Percentiles rank a stretch among this genome's conserved stretches.
Conservation (phyloP, 371 early-diverging fungal genomes). For the Mucor irregularis region DNA sequence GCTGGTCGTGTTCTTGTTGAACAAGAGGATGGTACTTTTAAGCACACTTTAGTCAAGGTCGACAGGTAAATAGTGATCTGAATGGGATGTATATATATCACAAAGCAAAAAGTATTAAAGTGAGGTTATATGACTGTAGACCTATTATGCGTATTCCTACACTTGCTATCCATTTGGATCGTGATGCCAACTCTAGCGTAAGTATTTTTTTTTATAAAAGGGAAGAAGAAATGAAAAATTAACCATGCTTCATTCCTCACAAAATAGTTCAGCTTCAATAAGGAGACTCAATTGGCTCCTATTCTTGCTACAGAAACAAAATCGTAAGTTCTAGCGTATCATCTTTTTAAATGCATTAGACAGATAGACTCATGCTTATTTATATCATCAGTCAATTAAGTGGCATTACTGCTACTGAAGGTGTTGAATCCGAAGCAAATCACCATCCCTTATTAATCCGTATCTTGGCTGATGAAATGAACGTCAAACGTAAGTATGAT, state of each 20-base stretch:
- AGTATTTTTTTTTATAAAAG: conserved; percentile 2
- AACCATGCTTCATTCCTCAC: neutral
- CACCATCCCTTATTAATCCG: conserved; percentile 83
- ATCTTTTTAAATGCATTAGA: neutral
- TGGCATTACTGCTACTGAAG: conserved; percentile 29
- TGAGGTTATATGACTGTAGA: conserved; percentile 15
- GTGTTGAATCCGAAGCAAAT: conserved; percentile 37
- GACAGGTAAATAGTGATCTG: conserved; percentile 50
- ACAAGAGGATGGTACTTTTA: conserved; percentile 64
- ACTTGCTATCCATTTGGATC: conserved; percentile 96
- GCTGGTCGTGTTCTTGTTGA: conserved; percentile 95
- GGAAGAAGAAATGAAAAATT: neutral
- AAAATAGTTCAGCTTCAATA: conserved; percentile 91
- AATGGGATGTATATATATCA: neutral
- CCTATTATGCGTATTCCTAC: conserved; percentile 94
- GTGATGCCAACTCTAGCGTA: conserved; percentile 70
- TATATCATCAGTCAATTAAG: conserved; percentile 22
- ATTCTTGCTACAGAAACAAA: conserved; percentile 81
- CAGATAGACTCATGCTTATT: neutral
- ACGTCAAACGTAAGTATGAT: conserved; percentile 58
- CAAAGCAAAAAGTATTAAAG: neutral
- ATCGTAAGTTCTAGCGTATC: conserved; percentile 43
- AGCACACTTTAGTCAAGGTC: conserved; percentile 75
- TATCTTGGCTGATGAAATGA: conserved; percentile 75
- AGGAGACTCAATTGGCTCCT: conserved; percentile 90